Conservation (phyloP, 768 basidiomycete species). For the Tylopilus cervinicoccineus region DNA sequence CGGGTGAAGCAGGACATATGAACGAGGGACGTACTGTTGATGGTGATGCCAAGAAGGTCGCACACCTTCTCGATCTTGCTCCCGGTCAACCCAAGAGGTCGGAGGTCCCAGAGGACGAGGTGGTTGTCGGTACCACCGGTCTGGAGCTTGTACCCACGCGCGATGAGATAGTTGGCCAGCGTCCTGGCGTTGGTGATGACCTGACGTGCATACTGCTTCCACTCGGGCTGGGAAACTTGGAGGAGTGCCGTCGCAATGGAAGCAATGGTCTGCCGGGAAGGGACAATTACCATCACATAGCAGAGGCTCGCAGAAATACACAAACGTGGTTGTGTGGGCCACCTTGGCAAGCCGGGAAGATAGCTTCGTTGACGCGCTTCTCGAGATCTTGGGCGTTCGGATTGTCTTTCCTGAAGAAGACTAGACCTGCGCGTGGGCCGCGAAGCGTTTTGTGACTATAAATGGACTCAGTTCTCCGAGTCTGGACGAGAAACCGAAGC, state of each 20-base stretch:
- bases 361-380: constrained; percentile 95
- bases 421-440: constrained; percentile 94
- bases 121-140: constrained; percentile 97
- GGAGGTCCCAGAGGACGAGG: constrained; percentile 95
- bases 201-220: constrained; percentile 90
- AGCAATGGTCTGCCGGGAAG: constrained; percentile 74
- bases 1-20: background rate
- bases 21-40: constrained; percentile 66
- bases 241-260: constrained; percentile 89
- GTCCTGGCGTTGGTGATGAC: constrained; percentile 86
- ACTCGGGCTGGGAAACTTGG: constrained; percentile 87
- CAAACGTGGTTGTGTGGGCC: constrained; percentile 97
- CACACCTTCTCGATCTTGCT: constrained; percentile 99
- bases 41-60: constrained; percentile 93
- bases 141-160: constrained; percentile 92
- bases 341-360: constrained; percentile 99
- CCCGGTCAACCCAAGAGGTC: constrained; percentile 94
- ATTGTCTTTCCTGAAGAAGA: constrained; percentile 97
- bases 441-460: constrained; percentile 94
- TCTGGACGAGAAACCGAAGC: background rate
- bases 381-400: constrained; percentile 82
- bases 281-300: background rate
- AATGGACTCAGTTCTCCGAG: background rate
- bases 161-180: constrained; percentile 66
- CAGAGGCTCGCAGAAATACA: constrained; percentile 4